These are phyloP conservation scores for Clarkia xantiana DNA, from an alignment of 345 rosid genomes.

Conservation along the genomic window DNA sequence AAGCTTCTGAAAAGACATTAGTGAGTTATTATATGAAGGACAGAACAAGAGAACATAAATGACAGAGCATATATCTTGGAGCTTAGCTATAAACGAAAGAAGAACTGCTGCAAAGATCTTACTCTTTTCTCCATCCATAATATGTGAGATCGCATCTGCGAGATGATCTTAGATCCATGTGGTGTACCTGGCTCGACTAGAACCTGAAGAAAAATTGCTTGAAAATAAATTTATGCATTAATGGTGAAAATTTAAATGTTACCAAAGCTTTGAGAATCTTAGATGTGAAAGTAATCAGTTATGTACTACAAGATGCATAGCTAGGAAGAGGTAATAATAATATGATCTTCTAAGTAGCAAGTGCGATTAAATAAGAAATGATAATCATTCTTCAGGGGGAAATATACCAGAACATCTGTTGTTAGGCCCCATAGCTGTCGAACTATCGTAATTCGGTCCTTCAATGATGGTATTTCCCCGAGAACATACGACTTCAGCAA, in stretches of 20 bases:
- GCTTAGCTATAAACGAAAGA: not conserved
- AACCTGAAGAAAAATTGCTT: conserved; percentile 34
- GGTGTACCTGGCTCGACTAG: conserved; percentile 94
- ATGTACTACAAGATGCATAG: not conserved
- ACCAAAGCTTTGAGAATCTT: too few species aligned
- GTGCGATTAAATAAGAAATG: not conserved
- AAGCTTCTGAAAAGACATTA: conserved; percentile 32
- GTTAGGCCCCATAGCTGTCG: conserved; percentile 99
- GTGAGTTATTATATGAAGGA: conserved; percentile 10
- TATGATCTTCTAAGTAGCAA: not conserved
- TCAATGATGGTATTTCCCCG: conserved; percentile 89
- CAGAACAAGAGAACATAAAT: not conserved
- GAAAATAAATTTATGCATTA: not conserved
- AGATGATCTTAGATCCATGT: conserved; percentile 72
- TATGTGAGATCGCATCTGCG: conserved; percentile 93
- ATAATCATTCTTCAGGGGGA: not conserved
- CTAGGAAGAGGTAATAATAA: not conserved
- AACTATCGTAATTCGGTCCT: conserved; percentile 68
- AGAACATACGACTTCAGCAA: conserved; percentile 71
- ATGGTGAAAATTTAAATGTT: too few species aligned
- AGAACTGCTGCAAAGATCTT: conserved; percentile 6
- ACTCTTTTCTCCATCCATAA: conserved; percentile 97
- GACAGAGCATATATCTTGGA: too few species aligned
- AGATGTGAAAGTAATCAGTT: too few species aligned
- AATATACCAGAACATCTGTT: conserved; percentile 64